Base-by-base conservation (phyloP, 2,329 filamentous ascomycete species). In the Microascus cirrosus region DNA sequence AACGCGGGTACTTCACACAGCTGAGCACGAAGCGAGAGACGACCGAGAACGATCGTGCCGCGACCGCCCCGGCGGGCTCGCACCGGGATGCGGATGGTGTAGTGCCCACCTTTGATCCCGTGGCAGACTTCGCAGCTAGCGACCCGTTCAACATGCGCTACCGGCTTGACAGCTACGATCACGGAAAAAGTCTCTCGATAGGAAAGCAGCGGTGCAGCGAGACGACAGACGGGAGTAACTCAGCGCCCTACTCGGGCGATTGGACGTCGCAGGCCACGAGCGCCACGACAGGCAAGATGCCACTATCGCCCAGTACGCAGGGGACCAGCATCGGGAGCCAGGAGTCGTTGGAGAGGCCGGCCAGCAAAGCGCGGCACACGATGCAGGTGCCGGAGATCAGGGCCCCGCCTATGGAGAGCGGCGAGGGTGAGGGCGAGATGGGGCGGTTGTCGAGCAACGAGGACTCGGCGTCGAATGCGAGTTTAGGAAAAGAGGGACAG, bases 241-340 rank as follows among this genome's bases (percentile, higher is more conserved):
- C 80, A 8, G 77, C 73, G 1, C 77, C 76, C 0, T 75, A 73
- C 54, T 74, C 76, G 0, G 81, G 78, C 11, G 83, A 85, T 63
- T 85, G 82, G 80, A 78, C 79, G 2, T 83, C 80, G 3, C 82
- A 85, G 62, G 80, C 78, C 4, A 85, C 82, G 15, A 84, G 81
- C 63, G 82, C 81, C 10, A 83, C 82, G 1, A 85, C 82, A 1
- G 78, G 81, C 55, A 84, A 83, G 69, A 79, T 84, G 77, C 81
- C 83, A 3, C 70, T 85, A 39, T 85, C 83, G 25, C 83, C 83
- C 2, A 85, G 82, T 66, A 86, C 83, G 2, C 77, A 83, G 65
- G 83, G 82, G 45, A 86, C 83, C 20, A 86, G 83, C 67, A 82
- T 86, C 61, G 77, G 83, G 62, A 85, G 82, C 68, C 76, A 77